Evolutionary conservation across 2,329 filamentous ascomycete genomes (phyloP).

Genomic region (Leptographium radiaticola): DNA sequence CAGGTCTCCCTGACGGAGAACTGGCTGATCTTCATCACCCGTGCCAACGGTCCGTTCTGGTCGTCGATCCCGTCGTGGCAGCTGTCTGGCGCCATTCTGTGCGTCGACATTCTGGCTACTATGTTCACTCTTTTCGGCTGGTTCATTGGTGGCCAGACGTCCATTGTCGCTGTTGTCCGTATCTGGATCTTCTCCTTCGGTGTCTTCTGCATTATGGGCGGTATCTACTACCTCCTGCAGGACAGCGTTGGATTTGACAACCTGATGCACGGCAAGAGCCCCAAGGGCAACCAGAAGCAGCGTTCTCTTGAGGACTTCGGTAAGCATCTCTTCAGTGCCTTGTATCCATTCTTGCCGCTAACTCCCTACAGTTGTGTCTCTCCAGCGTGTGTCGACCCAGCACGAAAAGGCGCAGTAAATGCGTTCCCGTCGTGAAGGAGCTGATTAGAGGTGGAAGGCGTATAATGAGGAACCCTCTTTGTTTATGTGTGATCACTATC

Average conservation of each 20-base stretch:
- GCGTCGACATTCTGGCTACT: constrained; percentile 75
- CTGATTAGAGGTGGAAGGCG: constrained; percentile 14
- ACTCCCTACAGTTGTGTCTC: constrained; percentile 58
- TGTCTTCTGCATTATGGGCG: constrained; percentile 65
- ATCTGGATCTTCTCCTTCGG: constrained; percentile 88
- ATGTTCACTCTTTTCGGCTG: constrained; percentile 78
- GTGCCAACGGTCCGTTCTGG: constrained; percentile 88
- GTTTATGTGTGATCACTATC: constrained; percentile 6
- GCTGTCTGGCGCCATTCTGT: constrained; percentile 60
- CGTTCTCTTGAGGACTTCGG: constrained; percentile 79
- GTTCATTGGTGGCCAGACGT: constrained; percentile 54
- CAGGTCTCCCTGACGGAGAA: constrained; percentile 86
- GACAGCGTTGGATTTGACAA: constrained; percentile 75
- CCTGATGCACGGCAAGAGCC: constrained; percentile 82
- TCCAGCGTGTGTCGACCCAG: constrained; percentile 82
- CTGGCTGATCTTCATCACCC: constrained; percentile 94
- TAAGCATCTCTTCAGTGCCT: constrained; percentile 33
- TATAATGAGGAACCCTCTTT: constrained; percentile 12
- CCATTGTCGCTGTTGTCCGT: constrained; percentile 73
- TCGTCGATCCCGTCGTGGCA: constrained; percentile 82
- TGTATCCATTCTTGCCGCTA: neutral
- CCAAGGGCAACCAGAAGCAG: constrained; percentile 72
- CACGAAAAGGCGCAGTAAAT: constrained; percentile 73
- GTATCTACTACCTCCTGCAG: constrained; percentile 66
- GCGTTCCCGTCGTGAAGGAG: constrained; percentile 14